phyloP scores from a whole-genome alignment of 805 yeast species.

The Teunomyces atbi region DNA sequence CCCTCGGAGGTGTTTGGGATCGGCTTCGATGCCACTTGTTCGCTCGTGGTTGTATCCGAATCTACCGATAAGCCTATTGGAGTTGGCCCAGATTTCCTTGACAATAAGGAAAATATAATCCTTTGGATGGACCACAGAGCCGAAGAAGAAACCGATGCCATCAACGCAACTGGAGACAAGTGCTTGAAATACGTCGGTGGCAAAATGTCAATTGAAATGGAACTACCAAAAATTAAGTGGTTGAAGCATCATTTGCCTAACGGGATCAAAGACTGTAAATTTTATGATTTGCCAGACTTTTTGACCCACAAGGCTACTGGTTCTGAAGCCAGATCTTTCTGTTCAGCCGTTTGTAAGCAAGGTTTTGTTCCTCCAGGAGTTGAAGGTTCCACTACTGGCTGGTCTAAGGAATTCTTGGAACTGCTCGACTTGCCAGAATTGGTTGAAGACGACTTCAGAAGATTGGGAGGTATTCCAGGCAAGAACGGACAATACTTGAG shows the following conservation, averaged over 20 bases:
- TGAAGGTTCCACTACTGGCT: slow-evolving; percentile 80
- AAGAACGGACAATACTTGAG: slow-evolving; percentile 69
- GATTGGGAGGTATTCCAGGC: slow-evolving; percentile 81
- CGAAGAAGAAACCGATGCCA: slow-evolving; percentile 69
- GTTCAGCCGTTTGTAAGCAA: slow-evolving; percentile 93
- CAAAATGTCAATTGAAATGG: slow-evolving; percentile 97
- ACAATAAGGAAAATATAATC: slow-evolving; percentile 75
- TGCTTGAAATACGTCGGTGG: slow-evolving; percentile 94
- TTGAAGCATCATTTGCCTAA: slow-evolving; percentile 78
- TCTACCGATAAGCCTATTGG: slow-evolving; percentile 67
- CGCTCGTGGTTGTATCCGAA: slow-evolving; percentile 77
- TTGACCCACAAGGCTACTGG: slow-evolving; percentile 91
- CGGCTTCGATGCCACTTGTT: slow-evolving; percentile 97
- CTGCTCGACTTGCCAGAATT: slow-evolving; percentile 74
- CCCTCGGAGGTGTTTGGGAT: slow-evolving; percentile 72
- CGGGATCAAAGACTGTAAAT: slow-evolving; percentile 59
- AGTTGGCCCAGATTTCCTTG: slow-evolving; percentile 87
- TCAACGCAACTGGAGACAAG: slow-evolving; percentile 77
- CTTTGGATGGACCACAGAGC: slow-evolving; percentile 99
- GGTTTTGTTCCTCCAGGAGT: slow-evolving; percentile 93
- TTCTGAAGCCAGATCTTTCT: slow-evolving; percentile 79
- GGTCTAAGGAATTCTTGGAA: slow-evolving; percentile 79
- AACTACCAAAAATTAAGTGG: slow-evolving; percentile 96
- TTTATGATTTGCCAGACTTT: slow-evolving; percentile 90
- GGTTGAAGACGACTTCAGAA: slow-evolving; percentile 68